Base-by-base conservation (phyloP, 1,284 basidiomycete genomes). In the Coniferiporia weirii region DNA sequence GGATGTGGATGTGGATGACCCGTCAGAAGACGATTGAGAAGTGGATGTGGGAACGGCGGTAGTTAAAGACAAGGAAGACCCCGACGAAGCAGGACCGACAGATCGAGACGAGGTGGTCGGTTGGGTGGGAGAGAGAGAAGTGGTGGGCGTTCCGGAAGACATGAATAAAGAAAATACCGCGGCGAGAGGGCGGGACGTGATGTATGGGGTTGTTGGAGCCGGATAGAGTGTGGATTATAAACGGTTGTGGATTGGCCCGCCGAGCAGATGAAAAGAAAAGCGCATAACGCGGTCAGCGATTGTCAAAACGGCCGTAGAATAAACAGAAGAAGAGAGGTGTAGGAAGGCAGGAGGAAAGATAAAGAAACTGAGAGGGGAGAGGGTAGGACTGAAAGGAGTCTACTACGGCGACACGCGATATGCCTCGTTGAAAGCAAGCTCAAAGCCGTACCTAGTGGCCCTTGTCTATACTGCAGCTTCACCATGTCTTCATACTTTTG, bases 1-100 rank as follows among this genome's bases (percentile, higher is more conserved):
- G 38, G 36, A 7, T 12, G 36, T 38, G 12, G 36, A 38, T 7
- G 36, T 12, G 36, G 38, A 40, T 27, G 27, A 27, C 27, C 27
- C 27, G 27, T 27, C 5, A 57, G 27, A n/a, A n/a, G n/a, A n/a
- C 54, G 62, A 52, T 43, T 66, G 65, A 38, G 63, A 47, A 49
- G 57, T 17, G 22, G 45, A 49, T 54, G 57, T 54, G 52, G 52
- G 52, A 54, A 43, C 27, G 27, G 44, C 20, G 35, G 27, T 32
- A 6, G 22, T 13, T 13, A 19, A 51, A 17, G 49, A 51, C 9
- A 19, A 51, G 13, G 49, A 51, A 32, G 22, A 51, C 35, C 17
- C 54, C 46, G 59, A 17, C 20, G 54, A 46, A 52, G 59, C 45
- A 40, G 51, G 45, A n/a, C 44, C 50, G 52, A 46, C 57, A 12